Percentiles rank a stretch among this genome's conserved stretches.
Evolutionary conservation across 306 rosid genomes (phyloP).

Genomic region (Carpinus viminea): DNA sequence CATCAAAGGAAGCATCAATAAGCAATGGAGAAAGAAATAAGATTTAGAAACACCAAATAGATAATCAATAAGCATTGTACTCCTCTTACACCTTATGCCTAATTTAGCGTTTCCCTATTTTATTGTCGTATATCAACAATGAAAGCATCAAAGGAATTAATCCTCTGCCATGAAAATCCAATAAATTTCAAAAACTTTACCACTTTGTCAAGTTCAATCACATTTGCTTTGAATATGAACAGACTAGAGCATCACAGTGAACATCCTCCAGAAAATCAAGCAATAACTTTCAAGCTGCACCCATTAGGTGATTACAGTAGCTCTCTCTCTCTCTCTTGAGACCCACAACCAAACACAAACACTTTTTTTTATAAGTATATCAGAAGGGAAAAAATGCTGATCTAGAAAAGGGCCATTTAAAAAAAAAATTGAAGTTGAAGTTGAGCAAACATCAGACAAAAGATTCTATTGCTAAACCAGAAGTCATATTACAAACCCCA

Average conservation of each 20-base stretch:
- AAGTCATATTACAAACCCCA: conserved; percentile 3
- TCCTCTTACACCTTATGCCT: not conserved
- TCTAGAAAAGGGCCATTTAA: not conserved
- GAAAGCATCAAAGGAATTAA: not conserved
- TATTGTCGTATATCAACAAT: not conserved
- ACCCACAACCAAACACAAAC: not conserved
- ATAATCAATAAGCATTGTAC: not conserved
- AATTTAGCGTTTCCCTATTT: not conserved
- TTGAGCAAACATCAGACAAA: not conserved
- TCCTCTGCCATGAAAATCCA: not conserved
- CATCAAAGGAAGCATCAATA: not conserved
- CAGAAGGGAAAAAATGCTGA: too few species aligned
- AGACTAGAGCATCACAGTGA: not conserved
- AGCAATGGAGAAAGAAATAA: not conserved
- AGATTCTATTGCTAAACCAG: not conserved
- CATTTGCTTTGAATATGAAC: not conserved
- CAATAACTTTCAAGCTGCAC: not conserved
- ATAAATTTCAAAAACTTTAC: not conserved
- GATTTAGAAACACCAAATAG: not conserved
- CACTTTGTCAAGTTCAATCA: not conserved
- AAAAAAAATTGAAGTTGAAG: not conserved
- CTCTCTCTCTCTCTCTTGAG: not conserved
- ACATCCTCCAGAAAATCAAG: not conserved
- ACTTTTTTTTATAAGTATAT: too few species aligned
- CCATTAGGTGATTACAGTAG: not conserved